A percentile compares a stretch with the other conserved stretches of the same genome.
Evolutionary conservation across 148 eudicot genomes (phyloP).

Genomic region (Linanthus parryae): DNA sequence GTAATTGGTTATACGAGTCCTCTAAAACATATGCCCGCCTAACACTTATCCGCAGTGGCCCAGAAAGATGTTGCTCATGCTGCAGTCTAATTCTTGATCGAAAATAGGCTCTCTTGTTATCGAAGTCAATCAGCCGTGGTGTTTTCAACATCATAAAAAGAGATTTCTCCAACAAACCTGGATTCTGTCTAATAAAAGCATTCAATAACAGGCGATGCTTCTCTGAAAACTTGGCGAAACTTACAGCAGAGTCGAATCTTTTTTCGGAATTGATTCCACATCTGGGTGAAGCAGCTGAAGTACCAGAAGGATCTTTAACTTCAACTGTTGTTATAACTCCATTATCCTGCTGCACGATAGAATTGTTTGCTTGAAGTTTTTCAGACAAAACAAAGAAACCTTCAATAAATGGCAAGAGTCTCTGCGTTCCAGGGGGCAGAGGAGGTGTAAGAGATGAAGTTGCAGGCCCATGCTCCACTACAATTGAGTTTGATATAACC

Average conservation of each 20-base stretch:
- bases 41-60: constrained; percentile 87
- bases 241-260: constrained; percentile 45
- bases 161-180: constrained; percentile 89
- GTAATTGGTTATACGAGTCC: constrained; percentile 92
- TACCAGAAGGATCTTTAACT: constrained; percentile 62
- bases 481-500: constrained; percentile 31
- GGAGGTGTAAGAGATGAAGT: constrained; percentile 61
- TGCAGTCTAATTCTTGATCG: constrained; percentile 93
- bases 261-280: constrained; percentile 44
- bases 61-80: constrained; percentile 93
- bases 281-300: constrained; percentile 34
- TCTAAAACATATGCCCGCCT: constrained; percentile 96
- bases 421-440: constrained; percentile 92
- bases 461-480: constrained; percentile 49
- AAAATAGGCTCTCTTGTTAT: constrained; percentile 88
- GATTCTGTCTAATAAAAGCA: constrained; percentile 93
- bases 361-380: constrained; percentile 69
- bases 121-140: constrained; percentile 90
- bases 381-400: constrained; percentile 94
- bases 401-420: constrained; percentile 88
- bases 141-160: constrained; percentile 91
- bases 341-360: constrained; percentile 58
- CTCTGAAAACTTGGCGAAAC: constrained; percentile 78
- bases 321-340: constrained; percentile 69
- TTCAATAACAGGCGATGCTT: constrained; percentile 90